Evolutionary conservation across 2,329 filamentous ascomycete genomes (phyloP).

Genomic region (Cephalotrichum gorgonifer): DNA sequence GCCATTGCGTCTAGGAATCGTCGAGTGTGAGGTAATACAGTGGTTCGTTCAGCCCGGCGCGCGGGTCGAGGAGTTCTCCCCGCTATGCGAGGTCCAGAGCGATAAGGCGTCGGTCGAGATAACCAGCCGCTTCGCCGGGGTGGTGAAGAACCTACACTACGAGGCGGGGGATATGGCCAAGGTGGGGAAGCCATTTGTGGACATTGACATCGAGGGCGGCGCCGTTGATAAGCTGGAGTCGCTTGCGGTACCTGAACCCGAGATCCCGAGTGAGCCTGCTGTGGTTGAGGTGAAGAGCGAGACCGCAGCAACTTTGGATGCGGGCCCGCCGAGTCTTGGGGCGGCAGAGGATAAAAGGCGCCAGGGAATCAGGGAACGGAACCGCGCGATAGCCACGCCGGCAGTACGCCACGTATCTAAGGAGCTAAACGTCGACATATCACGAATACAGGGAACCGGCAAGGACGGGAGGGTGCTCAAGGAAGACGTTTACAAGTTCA

Average conservation of each 20-base stretch:
- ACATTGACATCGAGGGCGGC: slow-evolving; percentile 83
- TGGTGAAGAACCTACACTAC: slow-evolving; percentile 94
- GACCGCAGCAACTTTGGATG: too few relatives aligned
- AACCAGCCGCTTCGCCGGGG: slow-evolving; percentile 86
- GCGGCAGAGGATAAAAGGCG: slow-evolving; percentile 13
- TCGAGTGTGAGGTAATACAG: slow-evolving; percentile 97
- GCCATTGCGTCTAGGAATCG: slow-evolving; percentile 57
- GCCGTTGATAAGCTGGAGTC: slow-evolving; percentile 34
- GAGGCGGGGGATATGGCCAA: slow-evolving; percentile 93
- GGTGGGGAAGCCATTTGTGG: slow-evolving; percentile 87
- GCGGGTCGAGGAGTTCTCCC: slow-evolving; percentile 94
- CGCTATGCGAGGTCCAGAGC: slow-evolving; percentile 94
- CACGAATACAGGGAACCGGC: slow-evolving; percentile 71
- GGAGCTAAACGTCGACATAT: slow-evolving; percentile 67
- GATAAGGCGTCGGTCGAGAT: slow-evolving; percentile 91
- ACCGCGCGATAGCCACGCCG: slow-evolving; percentile 73
- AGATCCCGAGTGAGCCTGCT: background rate
- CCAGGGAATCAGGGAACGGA: slow-evolving; percentile 40
- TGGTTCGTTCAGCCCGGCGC: slow-evolving; percentile 98
- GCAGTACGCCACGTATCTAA: slow-evolving; percentile 84
- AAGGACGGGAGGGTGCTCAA: slow-evolving; percentile 87
- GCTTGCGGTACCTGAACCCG: slow-evolving; percentile 1
- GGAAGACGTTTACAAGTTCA: slow-evolving; percentile 74
- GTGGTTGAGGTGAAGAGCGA: slow-evolving; percentile 10
- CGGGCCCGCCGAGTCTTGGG: slow-evolving; percentile 21